Conservation (phyloP, 2,329 filamentous ascomycete species). For the Ilyonectria destructans region DNA sequence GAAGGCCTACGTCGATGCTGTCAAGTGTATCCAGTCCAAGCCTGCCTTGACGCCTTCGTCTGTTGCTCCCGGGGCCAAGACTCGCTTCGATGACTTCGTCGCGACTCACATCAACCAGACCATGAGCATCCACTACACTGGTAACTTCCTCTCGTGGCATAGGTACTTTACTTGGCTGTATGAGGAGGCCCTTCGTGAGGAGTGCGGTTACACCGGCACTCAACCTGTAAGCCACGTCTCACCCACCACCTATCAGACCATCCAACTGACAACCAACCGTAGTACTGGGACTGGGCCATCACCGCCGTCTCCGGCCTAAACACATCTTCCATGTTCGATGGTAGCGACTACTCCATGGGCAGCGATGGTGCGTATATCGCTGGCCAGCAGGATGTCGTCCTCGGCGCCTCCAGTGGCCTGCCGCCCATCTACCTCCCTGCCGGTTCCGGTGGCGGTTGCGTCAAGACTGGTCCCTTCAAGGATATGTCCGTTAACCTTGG, state of each 20-base stretch:
- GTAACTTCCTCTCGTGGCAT: slow-evolving; percentile 53
- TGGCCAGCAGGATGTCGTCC: slow-evolving; percentile 41
- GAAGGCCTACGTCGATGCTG: slow-evolving; percentile 61
- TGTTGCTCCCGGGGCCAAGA: slow-evolving; percentile 60
- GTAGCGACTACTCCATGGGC: slow-evolving; percentile 62
- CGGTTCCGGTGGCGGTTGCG: slow-evolving; percentile 71
- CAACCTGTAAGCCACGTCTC: slow-evolving; percentile 53
- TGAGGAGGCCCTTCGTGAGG: slow-evolving; percentile 51
- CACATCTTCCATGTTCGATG: slow-evolving; percentile 65
- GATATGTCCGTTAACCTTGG: slow-evolving; percentile 60
- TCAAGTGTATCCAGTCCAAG: slow-evolving; percentile 60
- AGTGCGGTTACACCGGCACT: slow-evolving; percentile 57
- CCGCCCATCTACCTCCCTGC: slow-evolving; percentile 56
- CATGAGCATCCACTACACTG: slow-evolving; percentile 60
- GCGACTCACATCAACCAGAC: slow-evolving; percentile 66
- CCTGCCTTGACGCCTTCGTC: slow-evolving; percentile 54
- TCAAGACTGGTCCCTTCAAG: slow-evolving; percentile 66
- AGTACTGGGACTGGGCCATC: slow-evolving; percentile 66
- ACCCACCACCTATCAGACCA: neutral
- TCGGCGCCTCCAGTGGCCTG: slow-evolving; percentile 49
- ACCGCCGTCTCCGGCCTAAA: slow-evolving; percentile 55
- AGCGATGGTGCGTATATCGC: slow-evolving; percentile 60
- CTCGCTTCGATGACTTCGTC: slow-evolving; percentile 67
- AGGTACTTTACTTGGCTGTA: slow-evolving; percentile 54
- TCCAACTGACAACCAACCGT: slow-evolving; percentile 15